Evolutionary conservation across 2,329 filamentous ascomycete genomes (phyloP).

Genomic region (Colletotrichum scovillei): DNA sequence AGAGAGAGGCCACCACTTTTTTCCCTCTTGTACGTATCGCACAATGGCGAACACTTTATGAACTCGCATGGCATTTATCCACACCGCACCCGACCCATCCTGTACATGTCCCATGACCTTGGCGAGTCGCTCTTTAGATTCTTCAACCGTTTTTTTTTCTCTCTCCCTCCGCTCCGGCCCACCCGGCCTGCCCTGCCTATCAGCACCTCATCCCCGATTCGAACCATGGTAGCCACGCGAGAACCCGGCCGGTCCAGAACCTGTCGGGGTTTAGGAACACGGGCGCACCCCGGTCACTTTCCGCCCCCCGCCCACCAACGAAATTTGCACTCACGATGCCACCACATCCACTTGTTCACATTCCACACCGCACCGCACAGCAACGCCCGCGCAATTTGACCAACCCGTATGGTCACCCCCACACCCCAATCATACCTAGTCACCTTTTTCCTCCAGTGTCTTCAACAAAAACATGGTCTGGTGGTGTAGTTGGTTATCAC

Average conservation of each 20-base stretch:
- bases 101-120: not conserved
- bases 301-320: not conserved
- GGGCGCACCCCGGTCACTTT: not conserved
- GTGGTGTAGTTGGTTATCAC: conserved; percentile 61
- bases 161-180: not conserved
- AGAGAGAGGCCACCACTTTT: not conserved
- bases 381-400: not conserved
- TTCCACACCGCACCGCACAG: not conserved
- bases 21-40: conserved; percentile 22
- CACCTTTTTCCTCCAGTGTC: accelerated
- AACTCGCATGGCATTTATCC: not conserved
- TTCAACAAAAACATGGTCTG: conserved; percentile 35
- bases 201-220: not conserved
- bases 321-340: conserved; percentile 10
- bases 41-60: conserved; percentile 13
- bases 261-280: not conserved
- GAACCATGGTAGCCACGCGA: not conserved
- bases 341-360: not conserved
- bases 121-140: not conserved
- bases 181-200: not conserved
- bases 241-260: not conserved
- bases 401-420: too few relatives aligned
- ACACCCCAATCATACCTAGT: not conserved
- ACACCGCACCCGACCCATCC: not conserved
- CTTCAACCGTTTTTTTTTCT: not conserved